These are phyloP conservation scores for Candida schatavii DNA, from an alignment of 805 yeast species.

Conservation along the genomic window DNA sequence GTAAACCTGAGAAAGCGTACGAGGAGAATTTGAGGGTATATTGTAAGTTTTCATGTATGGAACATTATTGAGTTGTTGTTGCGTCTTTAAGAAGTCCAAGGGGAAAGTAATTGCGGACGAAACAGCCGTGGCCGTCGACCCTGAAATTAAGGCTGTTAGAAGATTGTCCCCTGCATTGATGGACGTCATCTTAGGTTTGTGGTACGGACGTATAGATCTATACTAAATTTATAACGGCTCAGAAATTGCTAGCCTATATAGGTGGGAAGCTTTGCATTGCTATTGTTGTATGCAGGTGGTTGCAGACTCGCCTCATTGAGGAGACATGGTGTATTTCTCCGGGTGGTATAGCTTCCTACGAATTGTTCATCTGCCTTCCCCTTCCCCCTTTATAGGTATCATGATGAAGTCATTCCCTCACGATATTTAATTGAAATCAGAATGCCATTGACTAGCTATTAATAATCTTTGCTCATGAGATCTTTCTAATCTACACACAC, in stretches of 20 bases:
- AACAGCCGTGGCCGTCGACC: slow-evolving; percentile 59
- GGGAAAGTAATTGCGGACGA: slow-evolving; percentile 69
- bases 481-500: no score
- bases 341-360: not conserved
- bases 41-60: slow-evolving; percentile 33
- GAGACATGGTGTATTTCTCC: not conserved
- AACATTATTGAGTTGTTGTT: slow-evolving; percentile 54
- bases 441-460: no score
- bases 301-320: no score
- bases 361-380: no score
- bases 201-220: not conserved
- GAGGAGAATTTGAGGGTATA: slow-evolving; percentile 31
- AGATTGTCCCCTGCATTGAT: slow-evolving; percentile 28
- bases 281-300: slow-evolving; percentile 1
- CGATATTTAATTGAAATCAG: no score
- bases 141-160: slow-evolving; percentile 57
- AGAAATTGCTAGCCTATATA: not conserved
- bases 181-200: slow-evolving; percentile 1
- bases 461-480: no score
- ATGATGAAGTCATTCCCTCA: no score
- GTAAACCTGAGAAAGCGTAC: slow-evolving; percentile 32
- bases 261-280: not conserved
- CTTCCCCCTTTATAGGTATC: no score
- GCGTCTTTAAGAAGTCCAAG: slow-evolving; percentile 66
- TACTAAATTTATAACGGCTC: not conserved